Conservation (phyloP, 2,329 filamentous ascomycete species). For the Colletotrichum acutatum region DNA sequence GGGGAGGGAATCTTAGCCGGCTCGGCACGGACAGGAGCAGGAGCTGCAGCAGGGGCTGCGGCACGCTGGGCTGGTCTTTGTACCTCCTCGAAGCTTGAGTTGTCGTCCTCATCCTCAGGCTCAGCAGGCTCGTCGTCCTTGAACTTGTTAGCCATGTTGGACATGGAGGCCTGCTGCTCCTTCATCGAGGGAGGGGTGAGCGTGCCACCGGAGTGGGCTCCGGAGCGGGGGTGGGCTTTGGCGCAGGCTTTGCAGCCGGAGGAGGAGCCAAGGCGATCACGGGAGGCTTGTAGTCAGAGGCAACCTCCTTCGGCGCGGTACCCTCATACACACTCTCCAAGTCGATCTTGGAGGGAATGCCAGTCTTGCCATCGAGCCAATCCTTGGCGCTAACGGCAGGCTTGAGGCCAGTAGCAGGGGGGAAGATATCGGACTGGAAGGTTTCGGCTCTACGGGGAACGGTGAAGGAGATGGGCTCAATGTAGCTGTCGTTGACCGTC, state of each 20-base stretch:
- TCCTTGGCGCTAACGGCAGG: constrained; percentile 83
- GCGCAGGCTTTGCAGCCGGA: constrained; percentile 56
- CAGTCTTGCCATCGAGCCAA: constrained; percentile 89
- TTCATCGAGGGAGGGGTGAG: constrained; percentile 75
- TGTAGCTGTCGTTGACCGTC: constrained; percentile 93
- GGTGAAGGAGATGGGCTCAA: constrained; percentile 97
- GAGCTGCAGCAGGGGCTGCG: constrained; percentile 43
- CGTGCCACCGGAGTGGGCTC: constrained; percentile 51
- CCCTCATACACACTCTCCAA: constrained; percentile 93
- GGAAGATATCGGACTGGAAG: constrained; percentile 98
- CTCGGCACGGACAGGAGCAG: constrained; percentile 49
- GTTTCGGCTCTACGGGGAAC: constrained; percentile 92
- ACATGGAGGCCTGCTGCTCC: constrained; percentile 89
- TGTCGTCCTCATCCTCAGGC: constrained; percentile 72
- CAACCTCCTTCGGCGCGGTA: constrained; percentile 79
- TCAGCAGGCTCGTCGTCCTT: constrained; percentile 74
- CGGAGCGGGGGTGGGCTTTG: constrained; percentile 65
- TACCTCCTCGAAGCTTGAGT: constrained; percentile 89
- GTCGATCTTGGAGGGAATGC: constrained; percentile 89
- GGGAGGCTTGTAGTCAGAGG: constrained; percentile 73
- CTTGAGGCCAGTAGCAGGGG: constrained; percentile 83
- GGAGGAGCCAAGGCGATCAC: constrained; percentile 56
- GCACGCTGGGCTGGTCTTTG: constrained; percentile 77
- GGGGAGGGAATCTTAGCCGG: constrained; percentile 57
- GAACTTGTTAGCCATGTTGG: constrained; percentile 86